A percentile compares a stretch with the other conserved stretches of the same genome.
Conservation (phyloP, 2,329 filamentous ascomycete genomes). For the Phaeophleospora eucalypticola region DNA sequence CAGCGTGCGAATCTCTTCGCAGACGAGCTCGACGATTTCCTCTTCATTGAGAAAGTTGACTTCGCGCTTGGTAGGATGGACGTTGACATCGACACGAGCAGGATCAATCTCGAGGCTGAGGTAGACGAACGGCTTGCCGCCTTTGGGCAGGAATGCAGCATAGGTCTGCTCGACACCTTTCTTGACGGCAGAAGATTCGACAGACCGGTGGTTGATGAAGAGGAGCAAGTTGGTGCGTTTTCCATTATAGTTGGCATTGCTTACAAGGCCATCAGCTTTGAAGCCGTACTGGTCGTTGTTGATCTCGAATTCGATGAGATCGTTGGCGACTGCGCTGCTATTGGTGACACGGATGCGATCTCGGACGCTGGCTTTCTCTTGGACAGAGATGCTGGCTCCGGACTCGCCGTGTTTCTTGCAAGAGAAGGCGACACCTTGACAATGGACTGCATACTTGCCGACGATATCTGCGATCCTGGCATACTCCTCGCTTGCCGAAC, state of each 20-base stretch:
- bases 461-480: conserved; percentile 96
- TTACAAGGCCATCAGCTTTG: conserved; percentile 73
- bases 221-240: conserved; percentile 84
- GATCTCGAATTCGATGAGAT: conserved; percentile 72
- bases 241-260: conserved; percentile 90
- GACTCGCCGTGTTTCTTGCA: conserved; percentile 95
- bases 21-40: conserved; percentile 85
- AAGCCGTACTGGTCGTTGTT: conserved; percentile 78
- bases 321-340: conserved; percentile 77
- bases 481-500: conserved; percentile 89
- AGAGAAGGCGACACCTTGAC: conserved; percentile 83
- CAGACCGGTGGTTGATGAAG: conserved; percentile 94
- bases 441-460: conserved; percentile 89
- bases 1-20: conserved; percentile 70
- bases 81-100: conserved; percentile 88
- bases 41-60: conserved; percentile 98
- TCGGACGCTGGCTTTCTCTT: conserved; percentile 63
- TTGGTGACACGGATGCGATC: conserved; percentile 91
- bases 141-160: conserved; percentile 80
- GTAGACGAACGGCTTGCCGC: conserved; percentile 90
- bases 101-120: conserved; percentile 90
- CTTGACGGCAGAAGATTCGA: conserved; percentile 83
- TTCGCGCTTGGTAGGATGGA: conserved; percentile 94
- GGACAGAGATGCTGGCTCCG: conserved; percentile 74
- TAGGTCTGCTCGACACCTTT: conserved; percentile 92